Percentiles rank a stretch among this genome's conserved stretches.
Conservation (phyloP, 1,284 basidiomycete genomes). For the Moesziomyces sp. region DNA sequence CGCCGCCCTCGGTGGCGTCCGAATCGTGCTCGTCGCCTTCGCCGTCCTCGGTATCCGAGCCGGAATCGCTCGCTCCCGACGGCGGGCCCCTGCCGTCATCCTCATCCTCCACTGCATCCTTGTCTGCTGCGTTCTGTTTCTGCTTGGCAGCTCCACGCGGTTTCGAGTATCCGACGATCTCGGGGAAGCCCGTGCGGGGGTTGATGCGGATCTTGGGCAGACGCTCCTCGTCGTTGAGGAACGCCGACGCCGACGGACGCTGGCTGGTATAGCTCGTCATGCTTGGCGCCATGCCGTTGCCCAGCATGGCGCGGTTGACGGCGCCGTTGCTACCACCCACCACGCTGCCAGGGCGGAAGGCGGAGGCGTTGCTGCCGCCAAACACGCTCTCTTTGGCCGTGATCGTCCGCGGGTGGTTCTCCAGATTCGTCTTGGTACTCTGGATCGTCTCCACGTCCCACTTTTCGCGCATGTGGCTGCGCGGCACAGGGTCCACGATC, state of each 20-base stretch:
- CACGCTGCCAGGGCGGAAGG: constrained; percentile 31
- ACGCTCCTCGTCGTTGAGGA: constrained; percentile 40
- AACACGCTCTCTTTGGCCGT: constrained; percentile 53
- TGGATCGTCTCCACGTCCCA: constrained; percentile 67
- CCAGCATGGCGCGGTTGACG: constrained; percentile 24
- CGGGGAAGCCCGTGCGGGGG: constrained; percentile 61
- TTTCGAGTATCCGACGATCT: constrained; percentile 58
- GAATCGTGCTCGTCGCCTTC: constrained; percentile 33
- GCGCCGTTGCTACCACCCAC: constrained; percentile 9
- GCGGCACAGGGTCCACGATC: constrained; percentile 38
- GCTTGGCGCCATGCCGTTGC: constrained; percentile 38
- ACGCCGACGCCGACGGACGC: constrained; percentile 31
- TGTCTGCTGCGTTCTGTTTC: constrained; percentile 7
- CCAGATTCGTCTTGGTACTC: constrained; percentile 64
- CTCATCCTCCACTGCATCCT: constrained; percentile 11
- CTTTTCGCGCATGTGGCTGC: constrained; percentile 55
- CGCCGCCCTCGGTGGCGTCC: constrained; percentile 39
- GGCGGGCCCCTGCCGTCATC: constrained; percentile 32
- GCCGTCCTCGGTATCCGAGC: constrained; percentile 40
- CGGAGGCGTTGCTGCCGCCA: constrained; percentile 37
- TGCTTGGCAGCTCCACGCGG: constrained; percentile 22
- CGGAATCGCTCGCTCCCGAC: constrained; percentile 18
- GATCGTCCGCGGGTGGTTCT: constrained; percentile 65
- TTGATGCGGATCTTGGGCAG: constrained; percentile 60
- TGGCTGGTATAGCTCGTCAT: constrained; percentile 40